These are phyloP conservation scores for Leptographium flavum DNA, from an alignment of 2,329 filamentous ascomycete genomes.

Conservation along the genomic window DNA sequence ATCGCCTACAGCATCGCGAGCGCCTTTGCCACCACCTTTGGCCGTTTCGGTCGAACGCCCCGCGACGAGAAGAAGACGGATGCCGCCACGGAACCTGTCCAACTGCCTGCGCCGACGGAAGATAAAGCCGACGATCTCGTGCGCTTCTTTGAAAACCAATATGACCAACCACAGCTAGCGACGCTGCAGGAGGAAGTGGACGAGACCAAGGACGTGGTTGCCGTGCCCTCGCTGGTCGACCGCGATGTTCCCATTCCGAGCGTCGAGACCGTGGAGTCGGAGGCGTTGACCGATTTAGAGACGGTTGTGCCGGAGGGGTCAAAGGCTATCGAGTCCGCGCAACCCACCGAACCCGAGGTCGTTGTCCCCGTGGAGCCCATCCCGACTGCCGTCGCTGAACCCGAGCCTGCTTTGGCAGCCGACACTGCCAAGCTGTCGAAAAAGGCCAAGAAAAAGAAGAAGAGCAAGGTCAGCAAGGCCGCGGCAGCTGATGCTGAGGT, in stretches of 20 bases:
- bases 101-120: background rate
- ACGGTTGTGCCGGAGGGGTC: background rate
- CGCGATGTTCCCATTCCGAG: background rate
- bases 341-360: background rate
- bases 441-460: background rate
- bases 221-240: background rate
- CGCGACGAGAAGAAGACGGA: background rate
- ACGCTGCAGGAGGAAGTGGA: background rate
- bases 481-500: background rate
- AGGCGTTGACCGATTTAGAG: background rate
- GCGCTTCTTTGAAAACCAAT: background rate
- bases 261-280: background rate
- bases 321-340: background rate
- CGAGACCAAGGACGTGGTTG: background rate
- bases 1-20: background rate
- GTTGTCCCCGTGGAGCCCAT: background rate
- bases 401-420: background rate
- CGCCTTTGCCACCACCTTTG: background rate
- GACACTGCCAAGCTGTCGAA: background rate
- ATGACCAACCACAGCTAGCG: background rate
- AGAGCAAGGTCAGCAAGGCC: background rate
- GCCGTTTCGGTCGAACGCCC: background rate
- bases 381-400: background rate
- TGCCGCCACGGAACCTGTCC: background rate
- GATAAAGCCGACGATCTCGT: background rate